Base-by-base conservation (phyloP, 768 basidiomycete genomes). In the Mycena rosella region DNA sequence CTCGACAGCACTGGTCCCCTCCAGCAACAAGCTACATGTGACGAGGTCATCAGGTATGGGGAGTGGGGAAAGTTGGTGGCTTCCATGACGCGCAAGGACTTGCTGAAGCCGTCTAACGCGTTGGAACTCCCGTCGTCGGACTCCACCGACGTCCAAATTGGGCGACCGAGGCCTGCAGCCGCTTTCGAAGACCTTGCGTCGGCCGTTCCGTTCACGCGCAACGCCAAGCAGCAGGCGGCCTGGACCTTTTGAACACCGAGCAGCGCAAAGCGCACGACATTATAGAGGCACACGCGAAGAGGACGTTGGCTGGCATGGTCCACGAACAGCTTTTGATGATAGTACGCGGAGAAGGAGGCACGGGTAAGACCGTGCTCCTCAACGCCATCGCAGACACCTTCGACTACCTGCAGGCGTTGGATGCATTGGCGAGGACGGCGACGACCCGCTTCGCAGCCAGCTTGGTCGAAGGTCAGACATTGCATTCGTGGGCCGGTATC, bases 341-440 rank as follows among this genome's bases (percentile, higher is more conserved):
- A 0, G 65, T 86, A 0, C 68, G 74, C 0, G 85, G 85, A 1
- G 76, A 81, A 60, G 84, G 84, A 0, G 84, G 85, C 0, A 82
- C 80, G 0, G 84, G 86, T 0, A 87, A 87, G 64, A 82, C 83
- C 0, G 74, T 70, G 3, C 56, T 84, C 0, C 85, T 86, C 15
- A 69, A 81, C 30, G 77, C 78, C 0, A 75, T 86, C 0, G 80
- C 81, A 0, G 68, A 81, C 5, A 69, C 75, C 2, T 86, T 86
- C 52, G 53, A 32, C 0, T 22, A 20, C 5, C 52, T 48, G 13
- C 63, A 68, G 0, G 58, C 57, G 11, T 2, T 2, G 0, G 15
- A 60, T 7, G 22, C 71, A 0, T 68, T 86, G 0, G 66, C 78
- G 0, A 86, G 82, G 61, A 72, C 78, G 0, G 84, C 81, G 0